Evolutionary conservation across 129 eudicot genomes (phyloP).

Genomic region (Chrysanthemum lavandulifolium): DNA sequence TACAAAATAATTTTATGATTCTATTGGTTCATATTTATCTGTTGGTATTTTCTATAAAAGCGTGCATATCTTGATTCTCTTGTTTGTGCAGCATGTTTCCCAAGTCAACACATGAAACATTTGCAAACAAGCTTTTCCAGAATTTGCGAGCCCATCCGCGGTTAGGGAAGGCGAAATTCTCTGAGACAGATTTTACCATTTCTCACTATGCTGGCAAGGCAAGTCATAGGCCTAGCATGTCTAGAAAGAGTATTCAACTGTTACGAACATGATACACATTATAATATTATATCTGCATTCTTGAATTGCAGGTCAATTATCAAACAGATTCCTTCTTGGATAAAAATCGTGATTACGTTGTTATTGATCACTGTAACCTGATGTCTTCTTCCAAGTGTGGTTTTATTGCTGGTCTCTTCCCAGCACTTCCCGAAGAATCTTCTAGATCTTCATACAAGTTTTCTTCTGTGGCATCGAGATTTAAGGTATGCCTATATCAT

Average conservation of each 20-base stretch:
- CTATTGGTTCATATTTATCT: conserved; percentile 28
- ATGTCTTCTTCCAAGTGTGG: conserved; percentile 83
- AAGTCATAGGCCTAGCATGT: conserved; percentile 27
- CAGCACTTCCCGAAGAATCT: conserved; percentile 78
- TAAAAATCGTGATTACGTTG: conserved; percentile 94
- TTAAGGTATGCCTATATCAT: conserved; percentile 60
- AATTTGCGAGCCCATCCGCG: conserved; percentile 76
- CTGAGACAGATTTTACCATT: conserved; percentile 85
- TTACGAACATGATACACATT: conserved; percentile 6
- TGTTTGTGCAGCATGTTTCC: conserved; percentile 91
- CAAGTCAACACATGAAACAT: conserved; percentile 94
- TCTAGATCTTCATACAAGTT: conserved; percentile 93
- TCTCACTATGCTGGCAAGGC: conserved; percentile 99
- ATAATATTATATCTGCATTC: conserved; percentile 18
- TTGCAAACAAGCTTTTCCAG: conserved; percentile 90
- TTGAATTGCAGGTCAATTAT: conserved; percentile 71
- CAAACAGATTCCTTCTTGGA: conserved; percentile 86
- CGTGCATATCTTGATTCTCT: conserved; percentile 26
- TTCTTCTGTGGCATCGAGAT: conserved; percentile 94
- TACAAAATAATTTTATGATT: conserved; percentile 38
- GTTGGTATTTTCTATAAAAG: conserved; percentile 12
- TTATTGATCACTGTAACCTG: conserved; percentile 80
- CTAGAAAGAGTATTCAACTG: conserved; percentile 3
- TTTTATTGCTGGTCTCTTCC: conserved; percentile 82
- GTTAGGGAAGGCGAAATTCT: conserved; percentile 86